These are phyloP conservation scores for Handroanthus guayacan DNA, from an alignment of 257 asterid genomes.

Conservation along the genomic window DNA sequence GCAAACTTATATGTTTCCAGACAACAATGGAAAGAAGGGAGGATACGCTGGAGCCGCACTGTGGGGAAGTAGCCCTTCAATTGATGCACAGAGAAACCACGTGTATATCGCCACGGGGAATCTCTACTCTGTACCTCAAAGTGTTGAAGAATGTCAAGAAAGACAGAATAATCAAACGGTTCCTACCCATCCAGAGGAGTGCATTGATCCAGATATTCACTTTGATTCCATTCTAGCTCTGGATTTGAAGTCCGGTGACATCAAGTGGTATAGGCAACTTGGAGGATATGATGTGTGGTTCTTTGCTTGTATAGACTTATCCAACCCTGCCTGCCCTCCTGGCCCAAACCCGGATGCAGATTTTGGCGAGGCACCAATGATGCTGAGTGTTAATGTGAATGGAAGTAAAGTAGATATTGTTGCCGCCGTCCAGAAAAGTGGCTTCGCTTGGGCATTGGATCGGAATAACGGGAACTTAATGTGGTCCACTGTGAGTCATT, in stretches of 20 bases:
- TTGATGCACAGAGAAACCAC: constrained; percentile 45
- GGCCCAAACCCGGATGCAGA: constrained; percentile 61
- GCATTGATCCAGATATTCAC: constrained; percentile 51
- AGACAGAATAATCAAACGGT: constrained; percentile 42
- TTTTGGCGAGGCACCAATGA: constrained; percentile 66
- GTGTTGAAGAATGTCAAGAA: constrained; percentile 44
- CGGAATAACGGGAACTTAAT: constrained; percentile 47
- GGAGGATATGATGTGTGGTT: constrained; percentile 64
- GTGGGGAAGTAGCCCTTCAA: constrained; percentile 71
- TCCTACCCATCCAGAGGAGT: constrained; percentile 40
- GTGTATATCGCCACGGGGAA: constrained; percentile 63
- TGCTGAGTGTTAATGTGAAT: constrained; percentile 40
- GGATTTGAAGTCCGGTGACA: constrained; percentile 45
- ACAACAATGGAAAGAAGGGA: constrained; percentile 45
- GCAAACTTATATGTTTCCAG: constrained; percentile 55
- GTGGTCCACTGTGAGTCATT: constrained; percentile 49
- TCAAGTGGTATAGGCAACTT: constrained; percentile 52
- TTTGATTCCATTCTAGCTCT: constrained; percentile 50
- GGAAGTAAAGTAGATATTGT: constrained; percentile 44
- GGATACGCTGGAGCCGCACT: constrained; percentile 58
- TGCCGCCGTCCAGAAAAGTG: constrained; percentile 64
- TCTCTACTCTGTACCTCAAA: constrained; percentile 52
- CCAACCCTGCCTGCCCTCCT: constrained; percentile 49
- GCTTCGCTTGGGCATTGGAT: constrained; percentile 60
- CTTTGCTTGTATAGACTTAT: constrained; percentile 39